Base-by-base conservation (phyloP, 495 filamentous ascomycete genomes). In the Penicillium nucicola region DNA sequence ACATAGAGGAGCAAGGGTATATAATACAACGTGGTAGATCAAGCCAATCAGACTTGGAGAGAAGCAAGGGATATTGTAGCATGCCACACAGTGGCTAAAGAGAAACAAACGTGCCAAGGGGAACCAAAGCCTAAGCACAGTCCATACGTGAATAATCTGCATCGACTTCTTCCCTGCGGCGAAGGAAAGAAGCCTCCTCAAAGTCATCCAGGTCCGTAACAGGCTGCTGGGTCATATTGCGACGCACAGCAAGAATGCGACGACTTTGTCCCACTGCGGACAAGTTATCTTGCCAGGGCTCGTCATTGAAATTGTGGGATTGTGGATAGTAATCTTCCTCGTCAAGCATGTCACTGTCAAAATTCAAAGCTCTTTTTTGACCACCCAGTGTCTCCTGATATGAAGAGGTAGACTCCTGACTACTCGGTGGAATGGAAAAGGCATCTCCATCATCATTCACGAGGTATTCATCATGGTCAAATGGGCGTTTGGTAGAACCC, bases 401-500 rank as follows among this genome's bases (percentile, higher is more conserved):
- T 1, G 59, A 60, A 1, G 10, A 22, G 0, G 45, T 49, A 1
- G 72, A 77, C 28, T 73, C 69, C 56, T 78, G 76, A 47, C 75
- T 77, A 52, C 73, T 77, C 0, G 71, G 51, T 3, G 73, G 69
- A 25, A 75, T 63, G 11, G 75, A 75, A 41, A 64, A 69, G 0
- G 67, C 58, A 22, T 77, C 73, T 8, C 67, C 61, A n/a, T 74
- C 70, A 19, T 75, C 72, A 10, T 47, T 67, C 37, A 59, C 40
- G 3, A 67, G 13, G 17, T 50, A 41, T 5, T 63, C 38, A 46
- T 47, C 15, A 14, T 23, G 36, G 23, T 55, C 13, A 31, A 45
- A 17, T 8, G 36, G 42, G 34, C 82, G 75, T 58, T 84, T 86
- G 60, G 84, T 67, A 50, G 88, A 74, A 1, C 89, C 88, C 68